Evolutionary conservation across 352 stramenopile species (phyloP).

Genomic region (Phytophthora chlamydospora): DNA sequence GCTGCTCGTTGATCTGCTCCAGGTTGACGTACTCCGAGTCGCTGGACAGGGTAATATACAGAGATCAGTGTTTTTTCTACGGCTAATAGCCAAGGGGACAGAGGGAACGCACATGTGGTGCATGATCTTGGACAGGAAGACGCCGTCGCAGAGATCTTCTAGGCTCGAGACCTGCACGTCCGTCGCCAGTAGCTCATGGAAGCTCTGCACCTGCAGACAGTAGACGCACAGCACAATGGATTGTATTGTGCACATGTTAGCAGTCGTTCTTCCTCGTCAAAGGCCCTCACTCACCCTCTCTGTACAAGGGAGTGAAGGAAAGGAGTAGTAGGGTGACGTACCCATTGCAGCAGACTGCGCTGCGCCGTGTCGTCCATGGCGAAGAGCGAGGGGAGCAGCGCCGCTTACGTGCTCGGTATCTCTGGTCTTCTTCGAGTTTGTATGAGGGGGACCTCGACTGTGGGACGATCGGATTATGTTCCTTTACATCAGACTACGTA

Average conservation of each 20-base stretch:
- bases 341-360: slow-evolving; percentile 78
- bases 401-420: slow-evolving; percentile 21
- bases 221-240: slow-evolving; percentile 1
- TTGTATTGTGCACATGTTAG: background rate
- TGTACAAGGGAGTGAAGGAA: background rate
- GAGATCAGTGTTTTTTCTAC: background rate
- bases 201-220: slow-evolving; percentile 73
- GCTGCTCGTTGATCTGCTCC: slow-evolving; percentile 72
- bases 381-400: slow-evolving; percentile 3
- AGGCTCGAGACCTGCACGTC: slow-evolving; percentile 50
- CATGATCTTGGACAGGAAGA: slow-evolving; percentile 87
- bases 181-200: slow-evolving; percentile 58
- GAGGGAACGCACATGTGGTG: slow-evolving; percentile 75
- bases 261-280: background rate
- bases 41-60: slow-evolving; percentile 33
- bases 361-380: slow-evolving; percentile 77
- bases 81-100: background rate
- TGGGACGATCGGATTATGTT: too few species aligned
- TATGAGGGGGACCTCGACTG: slow-evolving; percentile 9
- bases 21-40: slow-evolving; percentile 82
- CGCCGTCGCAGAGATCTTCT: slow-evolving; percentile 74
- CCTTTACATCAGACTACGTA: background rate
- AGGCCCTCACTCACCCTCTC: too few species aligned
- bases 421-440: slow-evolving; percentile 31
- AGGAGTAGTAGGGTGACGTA: slow-evolving; percentile 32